Conservation (phyloP, 352 stramenopile genomes). For the Phytophthora tubulina region DNA sequence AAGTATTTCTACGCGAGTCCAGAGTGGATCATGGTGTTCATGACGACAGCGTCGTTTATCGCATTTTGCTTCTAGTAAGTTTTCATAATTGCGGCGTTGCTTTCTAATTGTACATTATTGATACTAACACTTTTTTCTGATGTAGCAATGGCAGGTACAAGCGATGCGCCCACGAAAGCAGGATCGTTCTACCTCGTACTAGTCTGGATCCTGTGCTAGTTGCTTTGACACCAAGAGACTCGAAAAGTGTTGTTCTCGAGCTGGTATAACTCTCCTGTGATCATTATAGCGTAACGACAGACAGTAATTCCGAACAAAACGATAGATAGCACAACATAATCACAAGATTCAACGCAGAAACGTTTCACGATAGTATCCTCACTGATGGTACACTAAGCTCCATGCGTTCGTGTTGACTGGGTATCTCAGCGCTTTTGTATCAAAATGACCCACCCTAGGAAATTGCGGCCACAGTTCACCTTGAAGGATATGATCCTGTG, state of each 20-base stretch:
- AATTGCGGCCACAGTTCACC: too few relatives aligned
- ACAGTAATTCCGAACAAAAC: too few relatives aligned
- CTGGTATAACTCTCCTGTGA: too few relatives aligned
- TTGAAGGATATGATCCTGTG: background rate
- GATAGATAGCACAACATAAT: too few relatives aligned
- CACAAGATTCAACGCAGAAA: too few relatives aligned
- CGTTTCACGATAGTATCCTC: too few relatives aligned
- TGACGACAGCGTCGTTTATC: conserved; percentile 53
- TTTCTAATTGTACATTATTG: background rate
- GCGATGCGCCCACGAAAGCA: conserved; percentile 51
- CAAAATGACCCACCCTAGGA: too few relatives aligned
- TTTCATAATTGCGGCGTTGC: background rate
- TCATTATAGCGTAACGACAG: too few relatives aligned
- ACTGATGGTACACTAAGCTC: too few relatives aligned
- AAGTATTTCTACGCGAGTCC: conserved; percentile 62
- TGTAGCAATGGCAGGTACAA: conserved; percentile 68
- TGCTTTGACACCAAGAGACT: background rate
- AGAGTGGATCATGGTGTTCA: conserved; percentile 59
- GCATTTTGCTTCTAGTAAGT: conserved; percentile 71
- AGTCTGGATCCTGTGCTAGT: background rate
- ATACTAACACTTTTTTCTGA: background rate
- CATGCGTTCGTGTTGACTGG: too few relatives aligned
- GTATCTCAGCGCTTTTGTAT: too few relatives aligned
- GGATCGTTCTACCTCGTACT: conserved; percentile 5
- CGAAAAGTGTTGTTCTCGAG: too few relatives aligned